Base-by-base conservation (phyloP, 257 asterid genomes). In the Phtheirospermum japonicum region DNA sequence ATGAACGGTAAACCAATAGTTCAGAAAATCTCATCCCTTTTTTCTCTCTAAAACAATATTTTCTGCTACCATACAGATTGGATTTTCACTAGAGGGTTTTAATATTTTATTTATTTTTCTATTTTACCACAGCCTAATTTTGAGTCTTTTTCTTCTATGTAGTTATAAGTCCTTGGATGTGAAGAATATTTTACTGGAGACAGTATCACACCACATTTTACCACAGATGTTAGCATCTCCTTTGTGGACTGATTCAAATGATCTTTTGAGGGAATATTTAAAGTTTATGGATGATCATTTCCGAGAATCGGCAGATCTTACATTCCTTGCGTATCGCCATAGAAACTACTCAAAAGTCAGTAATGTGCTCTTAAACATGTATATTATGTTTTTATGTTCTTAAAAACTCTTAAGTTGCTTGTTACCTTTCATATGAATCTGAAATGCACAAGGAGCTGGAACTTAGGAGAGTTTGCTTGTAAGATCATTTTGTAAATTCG, bases 81-180 rank as follows among this genome's bases (percentile, higher is more conserved):
- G 65, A 19, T 48, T 46, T 49, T 52, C 46, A 43, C 30, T 32
- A 17, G 45, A 34, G 37, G 14, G 7, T 46, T 59, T 6, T 36
- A 6, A 6, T 48, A 0, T 17, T 7, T 13, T 42, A 14, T 48
- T 64, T 42, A 59, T 58, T 31, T 66, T 64, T 11, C 51, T 37
- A 48, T 54, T 65, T 66, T 64, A 18, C 73, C 6, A 48, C 43
- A 57, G 53, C 74, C 62, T 65, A 31, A 23, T 11, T 64, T 46
- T 71, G 52, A 73, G 68, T 63, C 60, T 65, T 61, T 49, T 52
- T 73, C 61, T 67, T 63, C 63, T 61, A 20, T 80, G 64, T 62
- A 93, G 99, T 79, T 93, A 93, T 78, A 89, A 83, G 80, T 78
- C 92, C 62, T 70, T 93, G 91, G 97, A 93, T 58, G 97, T 85